Conservation (phyloP, 345 rosid species). For the Rhodomyrtus tomentosa region DNA sequence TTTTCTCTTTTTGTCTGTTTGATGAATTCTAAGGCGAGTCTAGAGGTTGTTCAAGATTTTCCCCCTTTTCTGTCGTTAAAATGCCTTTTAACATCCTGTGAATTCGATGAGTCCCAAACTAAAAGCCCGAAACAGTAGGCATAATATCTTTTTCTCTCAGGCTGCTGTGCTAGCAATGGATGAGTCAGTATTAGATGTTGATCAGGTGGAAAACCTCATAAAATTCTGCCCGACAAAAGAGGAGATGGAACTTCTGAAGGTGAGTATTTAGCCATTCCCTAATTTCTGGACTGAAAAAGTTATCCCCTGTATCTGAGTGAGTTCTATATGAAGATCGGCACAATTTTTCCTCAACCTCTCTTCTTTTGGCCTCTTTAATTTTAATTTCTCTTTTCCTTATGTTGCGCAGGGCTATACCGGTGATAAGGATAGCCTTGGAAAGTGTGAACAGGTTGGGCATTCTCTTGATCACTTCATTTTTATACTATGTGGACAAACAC, state of each 20-base stretch:
- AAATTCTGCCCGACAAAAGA: constrained; percentile 98
- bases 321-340: not conserved
- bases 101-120: not conserved
- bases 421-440: constrained; percentile 73
- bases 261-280: constrained; percentile 16
- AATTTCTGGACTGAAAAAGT: not conserved
- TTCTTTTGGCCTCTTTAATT: not conserved
- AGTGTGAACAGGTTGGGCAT: constrained; percentile 87
- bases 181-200: constrained; percentile 80
- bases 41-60: not conserved
- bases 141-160: constrained; percentile 19
- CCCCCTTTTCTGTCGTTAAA: not conserved
- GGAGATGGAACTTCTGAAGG: constrained; percentile 99
- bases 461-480: not conserved
- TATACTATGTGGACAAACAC: not conserved
- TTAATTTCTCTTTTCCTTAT: not conserved
- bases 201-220: constrained; percentile 97
- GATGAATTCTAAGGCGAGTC: not conserved
- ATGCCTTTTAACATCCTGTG: not conserved
- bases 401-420: constrained; percentile 60
- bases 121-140: not conserved
- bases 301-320: not conserved
- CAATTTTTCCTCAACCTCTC: not conserved
- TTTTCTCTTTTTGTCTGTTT: not conserved
- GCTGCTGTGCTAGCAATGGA: constrained; percentile 97